A percentile compares a stretch with the other conserved stretches of the same genome.
Evolutionary conservation across 169 alveolate species (phyloP).

Genomic region (Besnoitia besnoiti): DNA sequence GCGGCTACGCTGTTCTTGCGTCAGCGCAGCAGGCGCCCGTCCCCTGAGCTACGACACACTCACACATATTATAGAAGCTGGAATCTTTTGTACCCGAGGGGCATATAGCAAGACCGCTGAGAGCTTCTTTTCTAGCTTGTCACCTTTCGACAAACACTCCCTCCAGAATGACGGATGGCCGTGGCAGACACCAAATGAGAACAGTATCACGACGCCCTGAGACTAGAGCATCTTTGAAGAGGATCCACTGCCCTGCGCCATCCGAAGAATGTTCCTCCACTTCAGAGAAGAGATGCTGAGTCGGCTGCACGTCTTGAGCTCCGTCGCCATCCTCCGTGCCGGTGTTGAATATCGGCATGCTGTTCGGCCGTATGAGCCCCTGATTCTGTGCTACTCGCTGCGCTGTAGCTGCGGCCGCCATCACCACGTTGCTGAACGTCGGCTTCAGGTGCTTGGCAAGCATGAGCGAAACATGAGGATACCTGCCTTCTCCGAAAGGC

Average conservation of each 20-base stretch:
- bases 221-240: background rate
- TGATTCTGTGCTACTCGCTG: background rate
- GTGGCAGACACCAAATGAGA: constrained; percentile 8
- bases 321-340: background rate
- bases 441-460: background rate
- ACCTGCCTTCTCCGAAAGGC: background rate
- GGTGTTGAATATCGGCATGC: background rate
- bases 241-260: background rate
- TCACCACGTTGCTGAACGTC: background rate
- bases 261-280: background rate
- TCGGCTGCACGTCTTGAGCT: background rate
- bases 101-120: too few species aligned
- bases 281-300: constrained; percentile 1
- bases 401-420: background rate
- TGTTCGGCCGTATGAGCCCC: background rate
- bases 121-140: too few species aligned
- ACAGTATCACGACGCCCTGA: background rate
- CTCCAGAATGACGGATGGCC: background rate
- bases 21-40: too few species aligned
- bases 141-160: background rate
- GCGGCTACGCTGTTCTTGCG: too few species aligned
- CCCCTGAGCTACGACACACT: too few species aligned
- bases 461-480: background rate
- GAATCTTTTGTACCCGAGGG: too few species aligned
- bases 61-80: too few species aligned